Conservation (phyloP, 2,329 filamentous ascomycete species). For the Magnaporthiopsis rhizophila region DNA sequence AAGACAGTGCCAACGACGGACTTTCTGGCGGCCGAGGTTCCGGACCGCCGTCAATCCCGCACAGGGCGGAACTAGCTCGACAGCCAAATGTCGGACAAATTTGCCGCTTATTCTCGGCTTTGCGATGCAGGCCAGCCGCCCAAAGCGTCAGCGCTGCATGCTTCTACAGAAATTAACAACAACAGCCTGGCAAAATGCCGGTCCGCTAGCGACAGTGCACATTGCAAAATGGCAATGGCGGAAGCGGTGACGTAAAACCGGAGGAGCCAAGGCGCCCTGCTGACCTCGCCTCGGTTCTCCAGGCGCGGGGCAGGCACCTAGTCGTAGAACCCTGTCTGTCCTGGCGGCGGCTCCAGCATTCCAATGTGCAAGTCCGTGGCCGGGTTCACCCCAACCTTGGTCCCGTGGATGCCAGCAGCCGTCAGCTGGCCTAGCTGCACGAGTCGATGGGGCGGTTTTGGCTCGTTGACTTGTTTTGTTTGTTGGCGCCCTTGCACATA, state of each 20-base stretch:
- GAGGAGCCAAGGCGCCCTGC: slow-evolving; percentile 2
- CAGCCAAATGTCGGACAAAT: not conserved
- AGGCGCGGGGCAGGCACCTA: too few species aligned
- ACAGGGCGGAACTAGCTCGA: not conserved
- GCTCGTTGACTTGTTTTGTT: not conserved
- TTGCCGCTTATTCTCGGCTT: slow-evolving; percentile 17
- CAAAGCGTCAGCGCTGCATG: not conserved
- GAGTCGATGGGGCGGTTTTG: not conserved
- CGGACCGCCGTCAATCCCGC: too few species aligned
- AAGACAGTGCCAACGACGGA: not conserved
- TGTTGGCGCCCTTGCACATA: not conserved
- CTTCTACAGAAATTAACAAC: not conserved
- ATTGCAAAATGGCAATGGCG: not conserved
- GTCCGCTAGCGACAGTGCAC: not conserved
- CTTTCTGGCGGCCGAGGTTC: too few species aligned
- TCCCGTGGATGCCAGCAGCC: not conserved
- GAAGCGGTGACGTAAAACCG: slow-evolving; percentile 4
- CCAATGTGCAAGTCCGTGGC: too few species aligned
- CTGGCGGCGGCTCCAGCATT: not conserved
- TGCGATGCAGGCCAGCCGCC: slow-evolving; percentile 4
- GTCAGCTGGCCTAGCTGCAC: not conserved
- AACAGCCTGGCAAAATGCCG: not conserved
- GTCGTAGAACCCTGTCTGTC: not conserved
- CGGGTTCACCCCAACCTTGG: not conserved
- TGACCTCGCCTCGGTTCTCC: slow-evolving; percentile 2